Conservation (phyloP, 345 rosid genomes). For the Sapria himalayana region DNA sequence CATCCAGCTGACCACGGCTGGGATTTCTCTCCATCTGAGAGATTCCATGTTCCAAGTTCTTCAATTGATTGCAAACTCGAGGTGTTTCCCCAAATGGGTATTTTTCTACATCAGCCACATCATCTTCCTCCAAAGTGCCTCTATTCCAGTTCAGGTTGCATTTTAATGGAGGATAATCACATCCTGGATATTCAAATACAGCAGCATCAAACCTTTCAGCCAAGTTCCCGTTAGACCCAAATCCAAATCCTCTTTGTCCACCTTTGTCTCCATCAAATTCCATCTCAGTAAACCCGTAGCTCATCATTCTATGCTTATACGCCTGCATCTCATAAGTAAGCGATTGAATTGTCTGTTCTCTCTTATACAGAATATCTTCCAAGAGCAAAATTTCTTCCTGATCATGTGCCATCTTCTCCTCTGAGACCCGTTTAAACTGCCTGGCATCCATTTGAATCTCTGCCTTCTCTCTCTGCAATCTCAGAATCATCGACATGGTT, state of each 20-base stretch:
- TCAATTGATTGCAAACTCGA: constrained; percentile 22
- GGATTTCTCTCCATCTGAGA: constrained; percentile 56
- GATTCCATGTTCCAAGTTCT: constrained; percentile 54
- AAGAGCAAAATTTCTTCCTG: constrained; percentile 53
- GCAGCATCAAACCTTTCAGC: constrained; percentile 22
- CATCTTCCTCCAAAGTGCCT: constrained; percentile 30
- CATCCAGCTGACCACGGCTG: constrained; percentile 23
- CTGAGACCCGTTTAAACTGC: constrained; percentile 72
- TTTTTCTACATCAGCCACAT: constrained; percentile 52
- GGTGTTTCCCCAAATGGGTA: constrained; percentile 55
- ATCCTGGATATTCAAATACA: constrained; percentile 24
- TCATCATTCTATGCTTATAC: constrained; percentile 89
- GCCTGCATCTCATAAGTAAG: constrained; percentile 73
- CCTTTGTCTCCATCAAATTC: constrained; percentile 48
- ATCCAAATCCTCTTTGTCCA: constrained; percentile 7
- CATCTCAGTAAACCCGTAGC: constrained; percentile 52
- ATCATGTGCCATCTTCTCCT: constrained; percentile 89
- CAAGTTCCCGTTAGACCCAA: constrained; percentile 23
- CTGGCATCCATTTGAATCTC: constrained; percentile 82
- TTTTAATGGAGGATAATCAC: constrained; percentile 63
- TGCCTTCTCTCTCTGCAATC: constrained; percentile 91
- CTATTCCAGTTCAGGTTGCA: constrained; percentile 49
- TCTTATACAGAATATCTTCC: constrained; percentile 72
- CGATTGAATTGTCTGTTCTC: constrained; percentile 72
- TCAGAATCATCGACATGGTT: constrained; percentile 96